Evolutionary conservation across 495 filamentous ascomycete genomes (phyloP), one percentile per base, ranked within the genome.

Genomic region (Letharia lupina): DNA sequence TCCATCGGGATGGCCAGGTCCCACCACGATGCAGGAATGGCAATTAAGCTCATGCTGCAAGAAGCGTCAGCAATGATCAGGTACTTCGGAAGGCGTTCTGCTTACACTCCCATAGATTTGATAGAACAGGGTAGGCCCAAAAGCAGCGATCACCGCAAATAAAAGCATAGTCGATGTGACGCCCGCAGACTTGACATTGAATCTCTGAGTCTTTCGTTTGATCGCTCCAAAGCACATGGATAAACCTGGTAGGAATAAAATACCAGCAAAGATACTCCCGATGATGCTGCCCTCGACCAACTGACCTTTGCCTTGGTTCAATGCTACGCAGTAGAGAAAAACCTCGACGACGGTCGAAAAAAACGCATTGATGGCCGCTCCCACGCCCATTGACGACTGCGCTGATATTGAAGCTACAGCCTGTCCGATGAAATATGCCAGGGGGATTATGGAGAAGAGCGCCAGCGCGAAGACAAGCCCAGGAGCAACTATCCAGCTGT

Each of bases 351-450:
- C 79, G 12, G 94, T 99, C n/a, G 92, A 96, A 79, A 99, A 99
- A 77, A 98, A 96, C 44, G 94, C 94, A 68, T 99, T 99, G 77
- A 98, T 91, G 23, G 93, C 94, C 61, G 94, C 95, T 75, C 94
- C 94, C 41, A 99, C 81, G n/a, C 94, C 94, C 94, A 99, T 99
- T n/a, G 91, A 95, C 23, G 91, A 96, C 73, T 99, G 94, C 12
- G 94, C 94, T 20, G 94, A 98, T 70, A 99, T 98, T 44, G 94
- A 98, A n/a, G 94, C 94, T 52, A 99, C 94, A 61, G 94, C 94
- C 76, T 99, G 94, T 12, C 94, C 94, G 75, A 99, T 99, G 79
- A 98, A 99, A 76, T 99, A 98, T 40, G 94, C 94, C n/a, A 99
- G 76, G 31, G 94, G 94, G 58, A 98, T 96, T 74, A 98, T 93